Evolutionary conservation across 345 rosid genomes (phyloP), one percentile per base, ranked within the genome.

Genomic region (Lepidium africanum): DNA sequence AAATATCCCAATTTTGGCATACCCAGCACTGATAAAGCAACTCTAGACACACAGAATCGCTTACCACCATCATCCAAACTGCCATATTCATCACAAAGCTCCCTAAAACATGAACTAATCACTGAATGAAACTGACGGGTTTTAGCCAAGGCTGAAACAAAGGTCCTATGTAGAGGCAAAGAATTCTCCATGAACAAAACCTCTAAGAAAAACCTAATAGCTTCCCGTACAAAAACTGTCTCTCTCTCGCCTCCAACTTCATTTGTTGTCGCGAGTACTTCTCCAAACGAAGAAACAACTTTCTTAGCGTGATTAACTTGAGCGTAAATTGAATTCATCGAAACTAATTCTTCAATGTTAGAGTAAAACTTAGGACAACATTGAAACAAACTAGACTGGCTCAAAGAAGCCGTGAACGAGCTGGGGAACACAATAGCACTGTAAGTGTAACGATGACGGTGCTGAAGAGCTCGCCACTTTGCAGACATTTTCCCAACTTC

Each of bases 391-490:
- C 75, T 45, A 38, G 83, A 80, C 25, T 71, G 79, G 69, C 59
- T 76, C 32, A 92, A 74, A 51, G 84, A 77, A 14, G 78, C 81
- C 5, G 73, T 27, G 74, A 77, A 90, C 11, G 82, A 63, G 45
- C 78, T 68, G 2, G 97, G 91, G 80, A 87, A 93, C 23, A 82
- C 60, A 50, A 93, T 82, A n/a, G 94, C 90, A 73, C 81, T 85
- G 87, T 93, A 88, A 14, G 96, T 93, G 78, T 85, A 93, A 37
- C 96, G 96, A 77, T 93, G 98, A 63, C 98, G 92, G 58, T 93
- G 95, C 80, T 93, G 98, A 47, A 90, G 53, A 39, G 98, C 97
- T 59, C 98, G 87, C 97, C 98, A 90, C 74, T 93, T 93, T 9
- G 97, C 92, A 3, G 98, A 93, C 98, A 93, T 93, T 36, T 27